phyloP scores from a whole-genome alignment of 2,329 filamentous ascomycete species.

The Ilyonectria destructans region DNA sequence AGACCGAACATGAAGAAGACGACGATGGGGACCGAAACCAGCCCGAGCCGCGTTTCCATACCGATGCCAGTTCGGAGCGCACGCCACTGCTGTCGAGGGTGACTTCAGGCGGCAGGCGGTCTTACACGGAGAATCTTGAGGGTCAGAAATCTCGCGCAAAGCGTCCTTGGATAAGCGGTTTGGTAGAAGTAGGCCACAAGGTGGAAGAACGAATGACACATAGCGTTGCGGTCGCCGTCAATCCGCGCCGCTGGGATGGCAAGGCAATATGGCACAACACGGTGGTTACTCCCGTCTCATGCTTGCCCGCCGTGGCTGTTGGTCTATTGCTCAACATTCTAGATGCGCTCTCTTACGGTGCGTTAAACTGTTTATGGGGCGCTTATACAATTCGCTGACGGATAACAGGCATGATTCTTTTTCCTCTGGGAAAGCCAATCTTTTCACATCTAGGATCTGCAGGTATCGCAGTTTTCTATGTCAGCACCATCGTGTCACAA shows the following conservation, averaged over 20 bases:
- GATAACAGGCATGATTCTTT: slow-evolving; percentile 86
- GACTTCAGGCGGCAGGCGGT: slow-evolving; percentile 50
- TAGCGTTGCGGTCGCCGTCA: slow-evolving; percentile 59
- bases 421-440: slow-evolving; percentile 88
- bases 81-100: slow-evolving; percentile 64
- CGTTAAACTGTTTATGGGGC: slow-evolving; percentile 41
- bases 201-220: slow-evolving; percentile 53
- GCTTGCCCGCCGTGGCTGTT: slow-evolving; percentile 88
- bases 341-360: slow-evolving; percentile 94
- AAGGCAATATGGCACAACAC: slow-evolving; percentile 75
- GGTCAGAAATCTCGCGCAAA: slow-evolving; percentile 61
- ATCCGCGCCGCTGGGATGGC: slow-evolving; percentile 82
- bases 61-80: slow-evolving; percentile 56
- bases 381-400: slow-evolving; percentile 33
- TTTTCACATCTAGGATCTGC: slow-evolving; percentile 91
- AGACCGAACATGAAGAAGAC: slow-evolving; percentile 12
- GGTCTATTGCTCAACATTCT: slow-evolving; percentile 93
- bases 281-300: slow-evolving; percentile 78
- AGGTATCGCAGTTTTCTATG: slow-evolving; percentile 98
- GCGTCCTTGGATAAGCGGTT: slow-evolving; percentile 54
- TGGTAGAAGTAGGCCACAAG: slow-evolving; percentile 52
- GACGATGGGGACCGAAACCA: slow-evolving; percentile 9
- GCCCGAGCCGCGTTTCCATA: slow-evolving; percentile 29
- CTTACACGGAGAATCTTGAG: slow-evolving; percentile 64
- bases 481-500: slow-evolving; percentile 96